Base-by-base conservation (phyloP, 2,329 filamentous ascomycete genomes). In the Cryphonectria radicalis region DNA sequence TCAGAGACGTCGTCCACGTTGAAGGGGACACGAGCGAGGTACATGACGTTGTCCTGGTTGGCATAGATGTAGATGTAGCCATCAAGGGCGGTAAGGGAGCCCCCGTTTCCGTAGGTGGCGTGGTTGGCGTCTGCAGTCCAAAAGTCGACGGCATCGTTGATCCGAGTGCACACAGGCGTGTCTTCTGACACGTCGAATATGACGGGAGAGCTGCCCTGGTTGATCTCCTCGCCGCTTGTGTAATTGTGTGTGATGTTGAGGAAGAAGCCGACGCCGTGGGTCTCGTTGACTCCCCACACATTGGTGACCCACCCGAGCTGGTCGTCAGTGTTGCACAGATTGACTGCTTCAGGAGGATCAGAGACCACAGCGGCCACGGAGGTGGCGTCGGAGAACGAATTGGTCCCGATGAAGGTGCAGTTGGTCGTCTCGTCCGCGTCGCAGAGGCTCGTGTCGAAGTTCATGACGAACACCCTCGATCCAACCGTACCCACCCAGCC, bases 391-490 rank as follows among this genome's bases (percentile, higher is more conserved):
- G 62, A 17, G 40, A 64, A 64, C 8, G 37, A 43, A 40, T 64
- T 64, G 22, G 40, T n/a, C 11, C 37, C 62, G 40, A 64, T 46
- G 14, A 64, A 40, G 11, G n/a, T 28, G 25, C 62, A 64, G 35
- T 46, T 28, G 35, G 62, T 46, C 37, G 62, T 62, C 59, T 62
- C 37, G 62, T 64, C 40, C 11, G n/a, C 7, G 40, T 42, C 10
- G 35, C 62, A 64, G 40, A 64, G n/a, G 25, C 62, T 64, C 1
- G 62, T 64, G 40, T 64, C 62, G 62, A 64, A 64, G 62, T 64
- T 64, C 62, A 64, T 64, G 62, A 46, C 40, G 35, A 64, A 64
- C 8, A 64, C 25, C 25, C 62, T 42, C n/a, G 37, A 28, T 11
- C 62, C 62, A 2, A 64, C 28, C 14, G 14, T 43, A 4, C 62